Evolutionary conservation across 106 monocot species (phyloP).

Genomic region (Amphibolis antarctica): DNA sequence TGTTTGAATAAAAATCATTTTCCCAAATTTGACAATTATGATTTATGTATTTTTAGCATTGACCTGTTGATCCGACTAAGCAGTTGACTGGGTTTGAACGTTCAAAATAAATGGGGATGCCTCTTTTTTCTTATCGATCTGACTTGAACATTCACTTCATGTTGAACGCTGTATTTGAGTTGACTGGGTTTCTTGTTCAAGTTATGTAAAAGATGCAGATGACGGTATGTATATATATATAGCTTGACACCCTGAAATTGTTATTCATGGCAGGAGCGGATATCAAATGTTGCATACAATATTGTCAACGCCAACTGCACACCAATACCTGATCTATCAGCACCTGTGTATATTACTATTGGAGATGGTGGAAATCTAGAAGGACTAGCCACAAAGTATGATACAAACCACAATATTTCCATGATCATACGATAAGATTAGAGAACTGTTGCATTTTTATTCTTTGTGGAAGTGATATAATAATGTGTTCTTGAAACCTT

Average conservation of each 20-base stretch:
- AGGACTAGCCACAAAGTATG: constrained; percentile 21
- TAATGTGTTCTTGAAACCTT: background rate
- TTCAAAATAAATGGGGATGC: too few species aligned
- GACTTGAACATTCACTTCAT: too few species aligned
- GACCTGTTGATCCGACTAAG: too few species aligned
- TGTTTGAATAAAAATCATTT: too few species aligned
- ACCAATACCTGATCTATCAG: constrained; percentile 13
- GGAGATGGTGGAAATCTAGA: constrained; percentile 24
- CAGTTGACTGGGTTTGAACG: too few species aligned
- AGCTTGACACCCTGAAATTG: background rate
- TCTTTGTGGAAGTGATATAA: background rate
- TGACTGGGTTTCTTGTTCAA: background rate
- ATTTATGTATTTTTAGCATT: too few species aligned
- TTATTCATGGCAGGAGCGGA: constrained; percentile 4
- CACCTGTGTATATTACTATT: constrained; percentile 21
- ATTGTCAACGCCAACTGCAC: constrained; percentile 15
- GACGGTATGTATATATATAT: too few species aligned
- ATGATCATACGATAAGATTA: background rate
- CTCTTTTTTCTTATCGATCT: too few species aligned
- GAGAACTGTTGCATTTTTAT: background rate
- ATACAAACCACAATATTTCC: background rate
- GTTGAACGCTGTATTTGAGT: too few species aligned
- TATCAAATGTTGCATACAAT: constrained; percentile 26
- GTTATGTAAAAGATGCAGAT: too few species aligned
- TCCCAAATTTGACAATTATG: too few species aligned